Percentiles rank a stretch among this genome's conserved stretches.
phyloP scores from a whole-genome alignment of 2,329 filamentous ascomycete species.

The Amesomyces nigricolor region DNA sequence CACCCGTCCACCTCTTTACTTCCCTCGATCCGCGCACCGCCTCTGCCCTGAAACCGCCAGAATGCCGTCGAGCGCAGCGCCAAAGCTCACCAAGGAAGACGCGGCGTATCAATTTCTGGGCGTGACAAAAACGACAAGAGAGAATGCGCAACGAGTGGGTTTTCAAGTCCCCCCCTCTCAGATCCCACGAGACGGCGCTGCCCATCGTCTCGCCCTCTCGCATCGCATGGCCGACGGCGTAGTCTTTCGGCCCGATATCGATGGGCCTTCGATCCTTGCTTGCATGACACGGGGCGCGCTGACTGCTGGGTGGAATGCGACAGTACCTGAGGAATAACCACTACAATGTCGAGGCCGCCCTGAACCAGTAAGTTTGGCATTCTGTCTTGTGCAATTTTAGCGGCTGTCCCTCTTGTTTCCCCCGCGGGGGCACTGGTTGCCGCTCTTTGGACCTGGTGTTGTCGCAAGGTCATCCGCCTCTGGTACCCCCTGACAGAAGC shows the following conservation, averaged over 20 bases:
- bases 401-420: not conserved
- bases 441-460: not conserved
- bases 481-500: not conserved
- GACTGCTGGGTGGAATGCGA: constrained; percentile 19
- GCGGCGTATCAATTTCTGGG: constrained; percentile 35
- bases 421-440: not conserved
- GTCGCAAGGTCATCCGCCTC: not conserved
- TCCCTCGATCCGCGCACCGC: not conserved
- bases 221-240: constrained; percentile 16
- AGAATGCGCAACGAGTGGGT: constrained; percentile 42
- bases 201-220: not conserved
- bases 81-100: constrained; percentile 30
- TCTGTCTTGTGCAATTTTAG: constrained; percentile 15
- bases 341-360: constrained; percentile 49
- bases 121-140: constrained; percentile 41
- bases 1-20: not conserved
- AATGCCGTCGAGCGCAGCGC: constrained; percentile 29
- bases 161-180: not conserved
- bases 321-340: constrained; percentile 45
- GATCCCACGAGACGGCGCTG: not conserved
- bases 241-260: constrained; percentile 25
- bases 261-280: constrained; percentile 23
- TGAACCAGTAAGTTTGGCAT: constrained; percentile 50
- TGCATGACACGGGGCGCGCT: constrained; percentile 17
- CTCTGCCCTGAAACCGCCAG: not conserved